Evolutionary conservation across 2,329 filamentous ascomycete genomes (phyloP).

Genomic region (Aspergillus persii): DNA sequence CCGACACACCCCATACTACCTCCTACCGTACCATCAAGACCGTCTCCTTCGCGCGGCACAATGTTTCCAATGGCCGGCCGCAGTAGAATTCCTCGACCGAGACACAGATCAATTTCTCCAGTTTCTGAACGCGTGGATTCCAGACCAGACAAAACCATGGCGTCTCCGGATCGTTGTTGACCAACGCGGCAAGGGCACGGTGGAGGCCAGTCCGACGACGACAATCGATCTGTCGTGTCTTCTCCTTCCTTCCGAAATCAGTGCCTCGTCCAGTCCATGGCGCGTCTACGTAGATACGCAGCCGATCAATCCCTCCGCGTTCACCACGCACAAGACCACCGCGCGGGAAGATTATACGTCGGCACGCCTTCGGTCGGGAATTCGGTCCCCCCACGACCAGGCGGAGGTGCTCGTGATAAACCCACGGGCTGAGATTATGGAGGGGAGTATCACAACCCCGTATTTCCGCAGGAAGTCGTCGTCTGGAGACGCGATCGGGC

Average conservation of each 20-base stretch:
- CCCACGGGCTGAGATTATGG: constrained; percentile 67
- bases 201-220: constrained; percentile 32
- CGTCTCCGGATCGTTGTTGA: constrained; percentile 38
- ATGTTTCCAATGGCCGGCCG: constrained; percentile 48
- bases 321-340: constrained; percentile 85
- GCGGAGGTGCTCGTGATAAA: constrained; percentile 78
- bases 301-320: constrained; percentile 55
- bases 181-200: constrained; percentile 26
- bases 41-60: constrained; percentile 64
- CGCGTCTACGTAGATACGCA: constrained; percentile 53
- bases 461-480: constrained; percentile 62
- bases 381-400: constrained; percentile 44
- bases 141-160: constrained; percentile 35
- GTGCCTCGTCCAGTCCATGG: constrained; percentile 37
- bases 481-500: constrained; percentile 24
- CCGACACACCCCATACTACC: constrained; percentile 66
- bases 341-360: constrained; percentile 67
- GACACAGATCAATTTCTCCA: constrained; percentile 29
- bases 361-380: constrained; percentile 62
- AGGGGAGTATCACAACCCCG: constrained; percentile 77
- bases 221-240: constrained; percentile 25
- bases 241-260: constrained; percentile 23
- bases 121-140: constrained; percentile 31
- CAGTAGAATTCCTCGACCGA: constrained; percentile 28
- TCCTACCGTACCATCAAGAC: constrained; percentile 74